phyloP scores from a whole-genome alignment of 257 asterid species.

The Thymus quinquecostatus region DNA sequence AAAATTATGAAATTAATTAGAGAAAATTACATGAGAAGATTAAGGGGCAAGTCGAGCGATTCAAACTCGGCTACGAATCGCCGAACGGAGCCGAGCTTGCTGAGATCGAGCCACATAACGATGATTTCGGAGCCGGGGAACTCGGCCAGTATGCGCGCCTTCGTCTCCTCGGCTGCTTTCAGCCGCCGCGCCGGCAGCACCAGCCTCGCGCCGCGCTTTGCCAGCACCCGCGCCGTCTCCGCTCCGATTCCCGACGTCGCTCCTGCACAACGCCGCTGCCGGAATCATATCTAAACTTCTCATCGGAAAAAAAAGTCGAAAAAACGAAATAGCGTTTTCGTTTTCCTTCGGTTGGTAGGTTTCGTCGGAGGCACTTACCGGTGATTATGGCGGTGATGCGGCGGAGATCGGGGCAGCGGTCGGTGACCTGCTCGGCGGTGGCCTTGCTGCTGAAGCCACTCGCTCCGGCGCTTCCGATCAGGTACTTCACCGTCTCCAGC shows the following conservation, averaged over 20 bases:
- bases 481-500: constrained; percentile 77
- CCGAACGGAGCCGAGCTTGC: constrained; percentile 71
- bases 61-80: constrained; percentile 69
- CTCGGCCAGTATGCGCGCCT: constrained; percentile 65
- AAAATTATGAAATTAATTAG: background rate
- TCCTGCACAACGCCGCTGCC: constrained; percentile 38
- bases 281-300: background rate
- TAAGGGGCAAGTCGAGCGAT: constrained; percentile 69
- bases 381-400: constrained; percentile 83
- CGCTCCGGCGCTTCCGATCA: constrained; percentile 77
- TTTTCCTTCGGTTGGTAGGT: background rate
- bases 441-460: constrained; percentile 84
- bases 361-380: constrained; percentile 32
- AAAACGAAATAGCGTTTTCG: too few species aligned
- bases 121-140: constrained; percentile 65
- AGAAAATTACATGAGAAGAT: constrained; percentile 73
- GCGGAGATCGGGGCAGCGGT: constrained; percentile 51
- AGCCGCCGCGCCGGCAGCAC: constrained; percentile 76
- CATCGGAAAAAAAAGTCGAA: too few species aligned
- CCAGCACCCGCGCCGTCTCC: constrained; percentile 89
- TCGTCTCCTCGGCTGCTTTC: constrained; percentile 83
- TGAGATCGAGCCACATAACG: constrained; percentile 86
- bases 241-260: constrained; percentile 98
- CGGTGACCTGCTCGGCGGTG: constrained; percentile 82
- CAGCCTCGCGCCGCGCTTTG: constrained; percentile 82